Conservation (phyloP, 805 yeast species). For the Metschnikowia orientalis region DNA sequence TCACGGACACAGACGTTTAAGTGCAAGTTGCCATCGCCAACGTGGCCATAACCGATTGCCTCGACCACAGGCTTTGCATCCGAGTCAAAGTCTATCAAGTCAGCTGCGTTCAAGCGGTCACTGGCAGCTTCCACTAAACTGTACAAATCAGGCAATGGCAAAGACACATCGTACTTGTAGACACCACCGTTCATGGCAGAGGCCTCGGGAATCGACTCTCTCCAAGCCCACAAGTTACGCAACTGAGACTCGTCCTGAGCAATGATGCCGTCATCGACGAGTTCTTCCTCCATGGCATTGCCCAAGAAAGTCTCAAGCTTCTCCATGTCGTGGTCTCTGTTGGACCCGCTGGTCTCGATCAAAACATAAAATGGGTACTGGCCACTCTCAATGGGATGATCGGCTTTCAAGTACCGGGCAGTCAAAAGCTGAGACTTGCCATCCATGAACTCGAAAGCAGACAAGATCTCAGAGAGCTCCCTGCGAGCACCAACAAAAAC, state of each 20-base stretch:
- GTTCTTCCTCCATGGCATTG: constrained; percentile 73
- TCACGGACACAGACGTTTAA: constrained; percentile 86
- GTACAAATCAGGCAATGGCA: constrained; percentile 79
- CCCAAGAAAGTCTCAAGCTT: constrained; percentile 85
- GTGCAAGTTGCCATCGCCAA: constrained; percentile 96
- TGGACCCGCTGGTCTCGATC: constrained; percentile 95
- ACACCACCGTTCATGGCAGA: constrained; percentile 86
- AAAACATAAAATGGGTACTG: constrained; percentile 85
- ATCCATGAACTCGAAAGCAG: constrained; percentile 96
- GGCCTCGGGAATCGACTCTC: constrained; percentile 92
- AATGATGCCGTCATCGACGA: constrained; percentile 88
- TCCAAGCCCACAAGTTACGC: constrained; percentile 86
- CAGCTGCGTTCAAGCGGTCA: constrained; percentile 50
- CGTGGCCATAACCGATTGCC: constrained; percentile 96
- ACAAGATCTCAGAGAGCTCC: constrained; percentile 78
- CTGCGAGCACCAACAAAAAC: constrained; percentile 73
- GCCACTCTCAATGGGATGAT: constrained; percentile 73
- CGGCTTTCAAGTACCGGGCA: constrained; percentile 50
- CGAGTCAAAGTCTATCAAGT: constrained; percentile 54
- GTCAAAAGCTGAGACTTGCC: constrained; percentile 60
- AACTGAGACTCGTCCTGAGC: constrained; percentile 94
- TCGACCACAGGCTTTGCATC: constrained; percentile 74
- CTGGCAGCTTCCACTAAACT: constrained; percentile 78
- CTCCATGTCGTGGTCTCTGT: constrained; percentile 87
- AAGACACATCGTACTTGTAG: constrained; percentile 92